Percentiles rank a stretch among this genome's conserved stretches.
Conservation (phyloP, 805 yeast genomes). For the Cyberlindnera subsufficiens region DNA sequence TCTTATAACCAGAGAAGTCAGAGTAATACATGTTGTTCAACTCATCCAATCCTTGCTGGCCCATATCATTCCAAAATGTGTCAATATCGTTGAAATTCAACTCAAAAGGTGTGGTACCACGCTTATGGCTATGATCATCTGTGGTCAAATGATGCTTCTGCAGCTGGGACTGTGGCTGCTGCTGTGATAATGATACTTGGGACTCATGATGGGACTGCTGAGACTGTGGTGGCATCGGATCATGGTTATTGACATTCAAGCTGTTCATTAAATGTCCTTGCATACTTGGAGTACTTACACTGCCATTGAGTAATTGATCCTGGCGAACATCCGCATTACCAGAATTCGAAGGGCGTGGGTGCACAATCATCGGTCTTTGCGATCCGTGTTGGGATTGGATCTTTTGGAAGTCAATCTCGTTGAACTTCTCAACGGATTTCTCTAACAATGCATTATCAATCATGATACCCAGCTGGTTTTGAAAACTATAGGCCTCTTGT, state of each 20-base stretch:
- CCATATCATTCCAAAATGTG: conserved; percentile 23
- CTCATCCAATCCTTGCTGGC: conserved; percentile 22
- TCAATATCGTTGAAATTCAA: conserved; percentile 16
- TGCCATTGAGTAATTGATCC: not conserved
- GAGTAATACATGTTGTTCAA: conserved; percentile 22
- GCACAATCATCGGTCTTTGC: not conserved
- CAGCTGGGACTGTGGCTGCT: not conserved
- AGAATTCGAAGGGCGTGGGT: not conserved
- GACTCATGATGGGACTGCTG: not conserved
- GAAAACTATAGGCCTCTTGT: conserved; percentile 10
- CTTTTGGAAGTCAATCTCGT: conserved; percentile 7
- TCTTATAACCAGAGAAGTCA: conserved; percentile 24
- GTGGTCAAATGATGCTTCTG: not conserved
- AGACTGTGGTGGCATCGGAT: not conserved
- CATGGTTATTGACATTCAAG: not conserved
- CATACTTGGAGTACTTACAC: no score
- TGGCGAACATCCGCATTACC: not conserved
- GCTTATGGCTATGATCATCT: not conserved
- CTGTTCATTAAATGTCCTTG: no score
- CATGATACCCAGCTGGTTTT: conserved; percentile 18
- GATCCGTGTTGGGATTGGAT: not conserved
- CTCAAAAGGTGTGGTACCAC: conserved; percentile 13
- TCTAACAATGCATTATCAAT: conserved; percentile 12
- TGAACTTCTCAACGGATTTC: conserved; percentile 11
- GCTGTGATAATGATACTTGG: not conserved